Evolutionary conservation across 1,139 yeast genomes (phyloP), one percentile per base, ranked within the genome.

Genomic region (Magnusiomyces suaveolens): DNA sequence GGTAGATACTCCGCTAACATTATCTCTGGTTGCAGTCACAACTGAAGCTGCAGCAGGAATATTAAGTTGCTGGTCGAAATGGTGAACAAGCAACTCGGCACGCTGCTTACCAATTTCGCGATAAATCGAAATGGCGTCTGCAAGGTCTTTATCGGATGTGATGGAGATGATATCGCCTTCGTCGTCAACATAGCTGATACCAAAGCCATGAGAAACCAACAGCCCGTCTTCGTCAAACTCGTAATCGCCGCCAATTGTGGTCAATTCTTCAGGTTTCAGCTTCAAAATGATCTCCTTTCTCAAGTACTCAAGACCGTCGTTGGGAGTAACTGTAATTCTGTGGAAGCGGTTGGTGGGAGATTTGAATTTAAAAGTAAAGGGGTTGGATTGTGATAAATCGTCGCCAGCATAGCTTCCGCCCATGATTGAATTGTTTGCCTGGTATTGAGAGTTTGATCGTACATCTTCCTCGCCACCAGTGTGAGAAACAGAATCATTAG

Each of bases 141-240:
- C 62, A 55, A 88, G 75, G 65, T 88, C 96, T 60, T 77, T 78
- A 62, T 84, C 85, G 1, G 87, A 78, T 0, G 94, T 84, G 47
- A 88, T 81, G 1, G 88, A 82, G 25, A 88, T 88, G 3, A 84
- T 71, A 66, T 88, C 96, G 3, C 87, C 87, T 63, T 88, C 96
- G 63, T 88, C 96, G 65, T 88, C 96, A 36, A 83, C 69, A 63
- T 87, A 88, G 58, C 90, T 82, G 51, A 87, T 78, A 1, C 88
- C 89, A 67, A 81, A 84, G 1, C 68, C 70, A 3, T 71, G 63
- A 50, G 56, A 64, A 58, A 48, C 68, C 66, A 57, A 51, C 43
- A 58, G 57, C 32, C 60, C 61, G 14, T 63, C 71, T 2, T 63
- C 71, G 16, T 60, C 66, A 14, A 62, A 62, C 18, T 52, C 54